Conservation (phyloP, 2,329 filamentous ascomycete species). For the Neocatenulostroma microsporum region DNA sequence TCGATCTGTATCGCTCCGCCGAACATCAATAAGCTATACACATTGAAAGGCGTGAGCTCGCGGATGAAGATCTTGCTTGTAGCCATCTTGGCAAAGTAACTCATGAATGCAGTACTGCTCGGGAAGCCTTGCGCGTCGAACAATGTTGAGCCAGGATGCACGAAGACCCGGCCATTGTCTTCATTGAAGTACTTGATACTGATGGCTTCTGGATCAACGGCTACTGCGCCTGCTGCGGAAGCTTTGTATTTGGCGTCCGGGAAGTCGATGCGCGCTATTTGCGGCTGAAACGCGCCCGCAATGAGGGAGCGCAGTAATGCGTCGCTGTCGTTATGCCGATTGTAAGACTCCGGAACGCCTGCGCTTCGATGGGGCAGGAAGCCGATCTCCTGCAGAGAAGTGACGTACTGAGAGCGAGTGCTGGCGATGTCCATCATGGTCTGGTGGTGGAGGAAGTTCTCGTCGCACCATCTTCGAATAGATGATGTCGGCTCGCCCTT, state of each 20-base stretch:
- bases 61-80: conserved; percentile 88
- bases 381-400: conserved; percentile 76
- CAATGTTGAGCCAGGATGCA: conserved; percentile 83
- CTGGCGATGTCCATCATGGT: conserved; percentile 82
- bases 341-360: conserved; percentile 28
- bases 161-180: conserved; percentile 79
- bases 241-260: conserved; percentile 93
- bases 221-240: conserved; percentile 79
- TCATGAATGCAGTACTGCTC: conserved; percentile 67
- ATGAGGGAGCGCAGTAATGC: conserved; percentile 42
- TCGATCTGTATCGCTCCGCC: conserved; percentile 78
- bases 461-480: conserved; percentile 69
- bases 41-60: conserved; percentile 88
- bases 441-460: conserved; percentile 75
- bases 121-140: conserved; percentile 77
- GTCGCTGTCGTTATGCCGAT: conserved; percentile 43
- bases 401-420: conserved; percentile 77
- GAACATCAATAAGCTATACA: conserved; percentile 81
- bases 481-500: conserved; percentile 51
- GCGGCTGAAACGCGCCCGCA: conserved; percentile 55
- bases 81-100: conserved; percentile 85
- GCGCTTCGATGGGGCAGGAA: conserved; percentile 48
- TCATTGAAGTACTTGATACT: conserved; percentile 88
- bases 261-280: conserved; percentile 85
- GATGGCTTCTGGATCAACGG: conserved; percentile 83